Base-by-base conservation (phyloP, 495 filamentous ascomycete species). In the Aspergillus bridgeri region DNA sequence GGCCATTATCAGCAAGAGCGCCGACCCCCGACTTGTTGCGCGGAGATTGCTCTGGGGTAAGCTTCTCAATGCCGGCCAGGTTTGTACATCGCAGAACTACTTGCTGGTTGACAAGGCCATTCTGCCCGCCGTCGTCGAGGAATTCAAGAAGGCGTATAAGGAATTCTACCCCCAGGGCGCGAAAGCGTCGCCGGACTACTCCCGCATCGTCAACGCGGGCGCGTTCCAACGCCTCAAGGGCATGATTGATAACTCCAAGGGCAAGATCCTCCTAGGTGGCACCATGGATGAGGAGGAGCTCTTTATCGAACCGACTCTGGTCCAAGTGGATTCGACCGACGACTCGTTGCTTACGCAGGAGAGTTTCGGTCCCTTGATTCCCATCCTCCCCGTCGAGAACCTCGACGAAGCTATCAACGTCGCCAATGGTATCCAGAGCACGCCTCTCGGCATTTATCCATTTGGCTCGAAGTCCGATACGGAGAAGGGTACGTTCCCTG, bases 11-110 rank as follows among this genome's bases (percentile, higher is more conserved):
- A 90, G 89, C 45, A 90, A 89, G 69, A 82, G 88, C 60, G 86
- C 91, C 24, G 81, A 98, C 71, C 78, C 90, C 20, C 73, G 83
- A 53, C 75, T 97, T n/a, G 90, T 95, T 8, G 93, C 92, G 9
- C 82, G 86, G 59, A 79, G 94, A 38, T 77, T 97, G 45, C 73
- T 94, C 4, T 98, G 93, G 92, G 89, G 85, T 49, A 98, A 97
- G 79, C 74, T 82, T 8, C 54, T 86, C 55, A 95, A 96, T 70
- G 85, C 89, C 13, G 94, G 94, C 18, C 94, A 98, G 70, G 76
- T 94, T 53, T 97, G 94, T 71, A 83, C 96, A 33, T 86, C 82
- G 6, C 90, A 96, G 62, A 96, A 97, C 73, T 96, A 96, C 65
- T 82, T 89, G 44, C 76, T 96, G 54, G 81, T 96, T 42, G 90